Evolutionary conservation across 306 rosid genomes (phyloP), one percentile per base, ranked within the genome.

Genomic region (Medicago arabica): DNA sequence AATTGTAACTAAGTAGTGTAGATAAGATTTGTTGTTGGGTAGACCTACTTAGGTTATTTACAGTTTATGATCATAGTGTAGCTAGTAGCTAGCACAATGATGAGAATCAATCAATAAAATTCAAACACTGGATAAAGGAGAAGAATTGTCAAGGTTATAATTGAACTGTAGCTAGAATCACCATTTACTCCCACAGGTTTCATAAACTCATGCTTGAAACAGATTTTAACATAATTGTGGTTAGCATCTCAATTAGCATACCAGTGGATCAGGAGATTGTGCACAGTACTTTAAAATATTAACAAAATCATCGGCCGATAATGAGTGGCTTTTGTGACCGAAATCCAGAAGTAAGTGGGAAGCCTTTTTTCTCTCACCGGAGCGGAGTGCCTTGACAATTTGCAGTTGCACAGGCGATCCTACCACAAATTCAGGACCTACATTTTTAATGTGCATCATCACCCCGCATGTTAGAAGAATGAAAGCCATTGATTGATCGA

Each of bases 241-340:
- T 60, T 38, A 54, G 23, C 66, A 39, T 7, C 38, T 14, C 23
- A 44, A 69, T 57, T 71, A 67, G 85, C 89, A 74, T 91, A 93
- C 98, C 93, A 93, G 60, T 50, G 98, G 96, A 88, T 93, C 96
- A 51, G 93, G 89, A 41, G 91, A 84, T 23, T 8, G 69, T 9
- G 91, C 91, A 87, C 98, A 93, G 83, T 87, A 81, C 55, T 74
- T 75, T 18, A 91, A 82, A 86, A 93, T 80, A 75, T 57, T 18
- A 76, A 85, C 71, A 76, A 93, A 93, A 87, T 88, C 87, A 72
- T 82, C 72, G 15, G 92, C 87, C 41, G 83, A 72, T 67, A 83
- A 82, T 14, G 88, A 82, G 67, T 28, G 62, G 51, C 83, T 89
- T 83, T 69, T 83, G 62, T 73, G 77, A 74, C 83, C 85, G 49